Evolutionary conservation across 2,329 filamentous ascomycete genomes (phyloP), one percentile per base, ranked within the genome.

Genomic region (Aureobasidium namibiae): DNA sequence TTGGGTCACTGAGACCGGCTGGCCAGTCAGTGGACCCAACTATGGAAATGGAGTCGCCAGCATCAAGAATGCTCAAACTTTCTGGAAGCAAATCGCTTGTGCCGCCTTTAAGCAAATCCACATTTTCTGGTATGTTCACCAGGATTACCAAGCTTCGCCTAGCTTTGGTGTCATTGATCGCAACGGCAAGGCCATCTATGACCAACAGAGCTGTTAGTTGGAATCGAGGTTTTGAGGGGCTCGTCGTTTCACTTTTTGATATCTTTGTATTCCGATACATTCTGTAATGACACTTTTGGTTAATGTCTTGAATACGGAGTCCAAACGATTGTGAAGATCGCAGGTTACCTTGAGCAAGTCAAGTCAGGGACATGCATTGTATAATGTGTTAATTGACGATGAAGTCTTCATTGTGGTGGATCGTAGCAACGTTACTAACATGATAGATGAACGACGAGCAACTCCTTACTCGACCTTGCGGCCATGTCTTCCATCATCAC

Each of bases 41-140:
- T 80, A 78, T 72, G 82, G 82, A 56, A 65, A 78, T 70, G 84
- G 81, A 56, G 76, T 79, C 10, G 69, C 85, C 50, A 80, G 75
- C 63, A 71, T 80, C 31, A 70, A 75, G 33, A 87, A 87, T 68
- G 82, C 84, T 62, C 78, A 84, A 75, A 76, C 74, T 63, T 88
- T 84, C 78, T 88, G 84, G 82, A 73, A 79, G 54, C 73, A 80
- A 38, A 74, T 87, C 62, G 85, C 79, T 56, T 88, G 85, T 77
- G 74, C 76, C 62, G 73, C 76, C 61, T 80, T 84, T 68, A 74
- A 77, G 69, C 74, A 80, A 72, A 74, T 72, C 44, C 76, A 80
- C 63, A 82, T 80, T 56, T 85, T 83, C 73, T 84, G 82, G 82
- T 86, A 59, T 59, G 78, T 74, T 63, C 77, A 85, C 65, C 78